Base-by-base conservation (phyloP, 2,329 filamentous ascomycete genomes). In the Cladosporium colombiae region DNA sequence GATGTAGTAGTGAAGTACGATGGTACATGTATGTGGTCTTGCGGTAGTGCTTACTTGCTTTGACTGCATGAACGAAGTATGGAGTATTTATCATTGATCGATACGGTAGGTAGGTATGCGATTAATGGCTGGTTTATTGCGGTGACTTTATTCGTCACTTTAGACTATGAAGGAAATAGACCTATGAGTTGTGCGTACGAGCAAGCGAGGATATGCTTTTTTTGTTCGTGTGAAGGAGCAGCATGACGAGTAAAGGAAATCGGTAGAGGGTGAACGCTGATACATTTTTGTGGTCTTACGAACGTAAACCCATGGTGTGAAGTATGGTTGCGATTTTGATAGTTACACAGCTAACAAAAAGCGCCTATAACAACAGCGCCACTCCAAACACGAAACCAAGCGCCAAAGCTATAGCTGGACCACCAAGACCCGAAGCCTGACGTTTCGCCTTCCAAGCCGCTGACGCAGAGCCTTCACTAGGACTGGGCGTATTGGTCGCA, bases 401-500 rank as follows among this genome's bases (percentile, higher is more conserved):
- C 29, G 37, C 25, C 40, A 64, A 14, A 13, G 29, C 60, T 33
- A 49, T 1, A 16, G 49, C 13, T 31, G 35, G 58, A 2, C 46
- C 29, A 37, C 52, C 52, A 55, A 29, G 52, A 33, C 8, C 14
- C 52, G 13, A 33, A n/a, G 25, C n/a, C 52, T 33, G 52, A 18
- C 25, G 52, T 11, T 33, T 37, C 21, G 25, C 6, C 3, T n/a
- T 31, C 44, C 59, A 35, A 46, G 40, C 27, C 49, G 27, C 53
- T 50, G 40, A 46, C 14, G 68, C 69, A 37, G 63, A 68, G 25
- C 69, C 68, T 10, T 60, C 50, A 18, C 56, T 68, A 13, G 70
- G 70, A 31, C 62, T 75, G 14, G 77, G 77, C 37, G 77, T 78
- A 11, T 71, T 72, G 10, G 77, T 79, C 18, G 77, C 77, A 1